These are phyloP conservation scores for Termitomyces bulborhizus DNA, from an alignment of 768 basidiomycete genomes.

Conservation along the genomic window DNA sequence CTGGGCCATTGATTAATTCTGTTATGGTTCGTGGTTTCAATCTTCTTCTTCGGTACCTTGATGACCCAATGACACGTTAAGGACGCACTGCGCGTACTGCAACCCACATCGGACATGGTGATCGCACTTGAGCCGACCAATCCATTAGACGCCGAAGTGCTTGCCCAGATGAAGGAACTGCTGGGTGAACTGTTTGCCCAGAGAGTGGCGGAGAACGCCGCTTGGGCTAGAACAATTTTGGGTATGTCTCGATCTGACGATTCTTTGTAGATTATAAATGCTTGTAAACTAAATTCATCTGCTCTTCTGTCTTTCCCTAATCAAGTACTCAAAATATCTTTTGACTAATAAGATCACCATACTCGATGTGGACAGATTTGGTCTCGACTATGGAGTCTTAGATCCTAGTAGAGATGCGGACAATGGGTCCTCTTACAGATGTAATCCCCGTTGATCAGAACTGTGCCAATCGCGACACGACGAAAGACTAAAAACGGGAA, in stretches of 20 bases:
- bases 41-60: not conserved
- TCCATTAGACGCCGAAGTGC: slow-evolving; percentile 40
- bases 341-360: too few species aligned
- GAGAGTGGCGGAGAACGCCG: slow-evolving; percentile 47
- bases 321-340: not conserved
- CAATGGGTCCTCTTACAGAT: too few species aligned
- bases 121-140: slow-evolving; percentile 47
- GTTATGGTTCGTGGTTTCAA: slow-evolving; percentile 45
- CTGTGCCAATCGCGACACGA: too few species aligned
- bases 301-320: not conserved
- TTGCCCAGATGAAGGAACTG: slow-evolving; percentile 41
- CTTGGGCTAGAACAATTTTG: slow-evolving; percentile 60
- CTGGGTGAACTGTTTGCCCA: slow-evolving; percentile 62
- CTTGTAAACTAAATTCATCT: not conserved
- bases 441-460: too few species aligned
- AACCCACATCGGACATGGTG: slow-evolving; percentile 51
- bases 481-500: too few species aligned
- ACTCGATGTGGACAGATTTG: too few species aligned
- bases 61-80: slow-evolving; percentile 15
- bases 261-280: slow-evolving; percentile 3
- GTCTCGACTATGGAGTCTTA: too few species aligned
- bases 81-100: slow-evolving; percentile 59
- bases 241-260: slow-evolving; percentile 19
- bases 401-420: too few species aligned
- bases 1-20: slow-evolving; percentile 44